Percentiles rank a stretch among this genome's conserved stretches.
phyloP scores from a whole-genome alignment of 140 eudicot genomes.

The Ambrosia hybrid region DNA sequence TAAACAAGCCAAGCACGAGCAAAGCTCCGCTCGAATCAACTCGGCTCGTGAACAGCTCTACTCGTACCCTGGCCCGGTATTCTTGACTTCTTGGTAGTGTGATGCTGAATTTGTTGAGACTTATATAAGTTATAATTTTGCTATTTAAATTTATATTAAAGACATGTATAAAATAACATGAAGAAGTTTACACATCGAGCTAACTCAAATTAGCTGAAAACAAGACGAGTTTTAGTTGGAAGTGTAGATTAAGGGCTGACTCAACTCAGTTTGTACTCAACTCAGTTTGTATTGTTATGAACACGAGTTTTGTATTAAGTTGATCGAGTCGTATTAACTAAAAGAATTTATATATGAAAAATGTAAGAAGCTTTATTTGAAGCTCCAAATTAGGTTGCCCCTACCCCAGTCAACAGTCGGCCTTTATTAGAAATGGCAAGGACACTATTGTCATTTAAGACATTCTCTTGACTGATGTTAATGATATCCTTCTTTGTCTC shows the following conservation, averaged over 20 bases:
- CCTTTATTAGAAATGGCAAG: constrained; percentile 22
- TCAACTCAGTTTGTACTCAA: no score
- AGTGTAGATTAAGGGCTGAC: background rate
- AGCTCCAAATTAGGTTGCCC: background rate
- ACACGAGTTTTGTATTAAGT: no score
- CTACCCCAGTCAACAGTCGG: constrained; percentile 16
- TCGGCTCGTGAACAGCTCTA: no score
- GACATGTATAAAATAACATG: no score
- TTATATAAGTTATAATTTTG: no score
- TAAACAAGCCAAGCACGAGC: no score
- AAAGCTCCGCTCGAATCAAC: no score
- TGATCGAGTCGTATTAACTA: no score
- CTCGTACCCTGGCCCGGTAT: no score
- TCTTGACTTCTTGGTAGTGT: no score
- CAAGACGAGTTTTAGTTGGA: background rate
- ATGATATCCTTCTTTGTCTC: constrained; percentile 30
- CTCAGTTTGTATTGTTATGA: background rate
- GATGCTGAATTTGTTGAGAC: background rate
- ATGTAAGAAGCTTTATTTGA: background rate
- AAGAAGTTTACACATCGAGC: background rate
- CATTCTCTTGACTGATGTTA: constrained; percentile 24
- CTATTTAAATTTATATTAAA: no score
- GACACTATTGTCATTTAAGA: constrained; percentile 31
- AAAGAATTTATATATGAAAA: no score
- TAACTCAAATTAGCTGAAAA: background rate